Evolutionary conservation across 2,329 filamentous ascomycete genomes (phyloP).

Genomic region (Nothopassalora personata): DNA sequence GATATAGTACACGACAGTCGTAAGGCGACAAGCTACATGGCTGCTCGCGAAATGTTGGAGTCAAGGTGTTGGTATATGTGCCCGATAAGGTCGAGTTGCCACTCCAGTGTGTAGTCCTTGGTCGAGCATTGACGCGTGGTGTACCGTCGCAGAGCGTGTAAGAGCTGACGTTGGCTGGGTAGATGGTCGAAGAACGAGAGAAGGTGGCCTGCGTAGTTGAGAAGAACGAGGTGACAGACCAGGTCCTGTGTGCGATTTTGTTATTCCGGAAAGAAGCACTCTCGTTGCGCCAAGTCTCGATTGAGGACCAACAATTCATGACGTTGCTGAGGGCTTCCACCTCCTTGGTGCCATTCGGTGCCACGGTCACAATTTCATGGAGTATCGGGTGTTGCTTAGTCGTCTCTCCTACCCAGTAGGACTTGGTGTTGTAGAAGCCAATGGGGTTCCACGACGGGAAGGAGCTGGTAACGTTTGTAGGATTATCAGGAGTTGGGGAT

Average conservation of each 20-base stretch:
- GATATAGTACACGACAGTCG: conserved; percentile 18
- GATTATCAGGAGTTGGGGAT: too few relatives aligned
- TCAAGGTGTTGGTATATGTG: conserved; percentile 1
- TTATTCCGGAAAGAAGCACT: conserved; percentile 6
- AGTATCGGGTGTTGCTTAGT: too few relatives aligned
- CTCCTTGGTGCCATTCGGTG: background rate
- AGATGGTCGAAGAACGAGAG: too few relatives aligned
- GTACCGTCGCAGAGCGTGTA: conserved; percentile 26
- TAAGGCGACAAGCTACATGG: conserved; percentile 12
- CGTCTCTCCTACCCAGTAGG: too few relatives aligned
- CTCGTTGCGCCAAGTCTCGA: conserved; percentile 9
- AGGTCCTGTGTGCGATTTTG: conserved; percentile 8
- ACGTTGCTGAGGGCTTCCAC: background rate
- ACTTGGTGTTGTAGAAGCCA: too few relatives aligned
- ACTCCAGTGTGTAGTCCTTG: conserved; percentile 3
- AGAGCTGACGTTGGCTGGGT: conserved; percentile 11
- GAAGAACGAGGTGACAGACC: too few relatives aligned
- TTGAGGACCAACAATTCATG: conserved; percentile 9
- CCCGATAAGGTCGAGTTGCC: background rate
- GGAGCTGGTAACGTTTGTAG: too few relatives aligned
- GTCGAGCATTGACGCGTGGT: conserved; percentile 17
- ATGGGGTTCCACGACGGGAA: too few relatives aligned
- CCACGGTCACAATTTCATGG: background rate
- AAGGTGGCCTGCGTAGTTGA: too few relatives aligned
- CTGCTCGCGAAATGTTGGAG: conserved; percentile 6